Evolutionary conservation across 2,329 filamentous ascomycete species (phyloP).

Genomic region (Talaromyces islandicus): DNA sequence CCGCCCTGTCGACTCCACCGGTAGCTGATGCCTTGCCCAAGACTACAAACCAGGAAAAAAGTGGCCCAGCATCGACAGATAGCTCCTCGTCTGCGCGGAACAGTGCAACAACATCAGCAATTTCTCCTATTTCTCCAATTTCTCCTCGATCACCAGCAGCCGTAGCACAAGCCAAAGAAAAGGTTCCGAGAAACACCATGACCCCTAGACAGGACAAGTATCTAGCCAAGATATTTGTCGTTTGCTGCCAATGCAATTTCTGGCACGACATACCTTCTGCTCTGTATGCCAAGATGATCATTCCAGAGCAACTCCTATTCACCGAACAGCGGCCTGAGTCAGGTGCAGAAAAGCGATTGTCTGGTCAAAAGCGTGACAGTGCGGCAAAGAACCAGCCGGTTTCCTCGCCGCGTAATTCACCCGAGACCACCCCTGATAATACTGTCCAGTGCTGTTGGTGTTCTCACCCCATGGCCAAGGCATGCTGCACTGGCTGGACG

Average conservation of each 20-base stretch:
- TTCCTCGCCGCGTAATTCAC: background rate
- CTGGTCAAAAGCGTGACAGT: background rate
- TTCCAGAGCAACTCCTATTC: constrained; percentile 7
- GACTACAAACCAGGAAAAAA: background rate
- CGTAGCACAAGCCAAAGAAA: background rate
- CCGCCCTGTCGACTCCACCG: background rate
- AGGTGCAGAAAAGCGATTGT: background rate
- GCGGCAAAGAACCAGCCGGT: background rate
- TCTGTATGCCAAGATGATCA: constrained; percentile 10
- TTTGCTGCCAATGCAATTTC: constrained; percentile 11
- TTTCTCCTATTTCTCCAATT: background rate
- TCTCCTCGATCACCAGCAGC: no score
- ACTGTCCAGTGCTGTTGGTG: constrained; percentile 9
- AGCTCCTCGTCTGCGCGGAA: background rate
- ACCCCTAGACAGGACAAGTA: constrained; percentile 11
- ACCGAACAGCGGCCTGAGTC: background rate
- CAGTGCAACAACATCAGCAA: background rate
- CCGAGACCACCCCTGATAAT: background rate
- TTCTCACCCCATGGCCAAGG: constrained; percentile 8
- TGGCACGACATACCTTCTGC: constrained; percentile 11
- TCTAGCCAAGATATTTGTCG: constrained; percentile 10
- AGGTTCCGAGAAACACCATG: constrained; percentile 6
- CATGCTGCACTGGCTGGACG: constrained; percentile 10
- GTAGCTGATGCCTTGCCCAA: background rate
- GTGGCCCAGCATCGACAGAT: background rate